Conservation (phyloP, 305 asterid species). For the Solanum chacoense region DNA sequence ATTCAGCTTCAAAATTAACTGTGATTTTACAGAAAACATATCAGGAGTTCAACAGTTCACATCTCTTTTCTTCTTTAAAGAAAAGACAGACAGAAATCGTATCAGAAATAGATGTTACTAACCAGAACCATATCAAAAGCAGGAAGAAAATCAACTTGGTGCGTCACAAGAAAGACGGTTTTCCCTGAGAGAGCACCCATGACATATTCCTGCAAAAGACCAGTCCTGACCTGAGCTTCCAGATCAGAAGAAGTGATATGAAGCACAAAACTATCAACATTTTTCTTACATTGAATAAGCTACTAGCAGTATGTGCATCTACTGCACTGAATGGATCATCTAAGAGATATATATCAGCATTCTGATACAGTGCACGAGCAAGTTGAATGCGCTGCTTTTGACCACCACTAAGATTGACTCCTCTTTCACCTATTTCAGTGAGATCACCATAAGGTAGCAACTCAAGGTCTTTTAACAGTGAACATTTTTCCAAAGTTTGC, state of each 20-base stretch:
- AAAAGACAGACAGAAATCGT: neutral
- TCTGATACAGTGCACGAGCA: conserved; percentile 82
- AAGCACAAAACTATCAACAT: neutral
- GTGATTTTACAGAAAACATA: neutral
- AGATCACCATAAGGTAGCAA: conserved; percentile 76
- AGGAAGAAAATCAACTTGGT: conserved; percentile 97
- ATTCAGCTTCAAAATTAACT: neutral
- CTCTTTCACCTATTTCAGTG: conserved; percentile 95
- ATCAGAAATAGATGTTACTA: conserved; percentile 18
- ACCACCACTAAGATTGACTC: conserved; percentile 96
- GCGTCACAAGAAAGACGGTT: conserved; percentile 81
- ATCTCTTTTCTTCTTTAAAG: neutral
- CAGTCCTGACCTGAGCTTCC: conserved; percentile 4
- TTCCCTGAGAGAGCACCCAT: conserved; percentile 64
- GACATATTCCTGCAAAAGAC: conserved; percentile 58
- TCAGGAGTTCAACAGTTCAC: neutral
- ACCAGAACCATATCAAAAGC: conserved; percentile 77
- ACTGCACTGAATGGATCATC: conserved; percentile 97
- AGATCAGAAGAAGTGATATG: neutral
- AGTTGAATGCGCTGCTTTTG: conserved; percentile 92
- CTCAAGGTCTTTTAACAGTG: conserved; percentile 76
- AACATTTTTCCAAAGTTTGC: conserved; percentile 68
- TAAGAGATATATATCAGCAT: conserved; percentile 79
- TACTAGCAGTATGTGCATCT: conserved; percentile 84
- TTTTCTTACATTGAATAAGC: conserved; percentile 54